A percentile compares a stretch with the other conserved stretches of the same genome.
These are phyloP conservation scores for Penicillium hesseltinei DNA, from an alignment of 2,329 filamentous ascomycete species.

Conservation along the genomic window DNA sequence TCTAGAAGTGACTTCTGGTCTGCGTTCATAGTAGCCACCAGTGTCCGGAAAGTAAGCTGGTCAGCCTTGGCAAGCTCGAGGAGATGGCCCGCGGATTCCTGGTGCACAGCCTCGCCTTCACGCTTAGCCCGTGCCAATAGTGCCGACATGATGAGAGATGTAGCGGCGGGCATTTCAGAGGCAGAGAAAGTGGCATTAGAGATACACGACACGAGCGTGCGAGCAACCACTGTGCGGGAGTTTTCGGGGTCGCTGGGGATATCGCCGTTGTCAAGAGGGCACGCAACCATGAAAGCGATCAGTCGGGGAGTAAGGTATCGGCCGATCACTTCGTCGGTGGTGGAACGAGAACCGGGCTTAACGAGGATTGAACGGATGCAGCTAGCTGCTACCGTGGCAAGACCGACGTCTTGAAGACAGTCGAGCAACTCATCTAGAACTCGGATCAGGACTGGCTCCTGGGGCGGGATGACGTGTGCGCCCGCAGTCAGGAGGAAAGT, in stretches of 20 bases:
- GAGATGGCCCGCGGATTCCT: conserved; percentile 72
- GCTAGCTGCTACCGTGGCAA: conserved; percentile 81
- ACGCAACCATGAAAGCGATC: conserved; percentile 66
- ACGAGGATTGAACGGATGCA: conserved; percentile 84
- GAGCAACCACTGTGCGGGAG: conserved; percentile 67
- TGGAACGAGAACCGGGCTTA: conserved; percentile 56
- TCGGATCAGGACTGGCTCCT: conserved; percentile 70
- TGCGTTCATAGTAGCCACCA: conserved; percentile 69
- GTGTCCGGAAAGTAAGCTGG: conserved; percentile 67
- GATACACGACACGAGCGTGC: conserved; percentile 73
- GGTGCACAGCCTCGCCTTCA: conserved; percentile 59
- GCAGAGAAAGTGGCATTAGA: conserved; percentile 40
- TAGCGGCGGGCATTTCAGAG: conserved; percentile 49
- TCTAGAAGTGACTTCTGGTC: conserved; percentile 77
- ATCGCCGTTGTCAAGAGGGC: conserved; percentile 59
- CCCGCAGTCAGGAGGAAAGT: conserved; percentile 87
- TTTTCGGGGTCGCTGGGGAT: conserved; percentile 66
- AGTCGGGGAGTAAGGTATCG: conserved; percentile 73
- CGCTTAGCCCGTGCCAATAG: conserved; percentile 70
- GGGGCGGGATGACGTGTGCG: conserved; percentile 68
- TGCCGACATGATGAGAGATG: conserved; percentile 73
- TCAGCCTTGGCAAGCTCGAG: conserved; percentile 78
- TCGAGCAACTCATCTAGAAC: conserved; percentile 81
- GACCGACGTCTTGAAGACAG: conserved; percentile 62
- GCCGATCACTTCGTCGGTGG: conserved; percentile 70